phyloP scores from a whole-genome alignment of 768 basidiomycete genomes.

The Amanita polypyramis region DNA sequence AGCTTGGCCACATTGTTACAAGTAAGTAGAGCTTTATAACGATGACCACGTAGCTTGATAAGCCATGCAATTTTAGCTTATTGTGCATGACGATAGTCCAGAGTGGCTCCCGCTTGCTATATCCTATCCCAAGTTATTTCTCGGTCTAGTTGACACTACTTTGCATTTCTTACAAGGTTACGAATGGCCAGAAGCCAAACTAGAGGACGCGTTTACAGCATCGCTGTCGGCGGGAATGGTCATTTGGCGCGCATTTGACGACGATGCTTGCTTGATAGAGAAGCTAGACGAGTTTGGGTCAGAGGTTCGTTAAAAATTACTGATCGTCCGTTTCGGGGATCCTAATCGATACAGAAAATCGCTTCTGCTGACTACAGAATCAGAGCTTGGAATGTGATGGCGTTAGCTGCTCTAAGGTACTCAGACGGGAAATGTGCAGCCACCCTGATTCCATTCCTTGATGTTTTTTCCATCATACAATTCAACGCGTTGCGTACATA shows the following conservation, averaged over 20 bases:
- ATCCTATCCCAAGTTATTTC: constrained; percentile 23
- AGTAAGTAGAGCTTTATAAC: constrained; percentile 22
- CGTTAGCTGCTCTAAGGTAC: constrained; percentile 41
- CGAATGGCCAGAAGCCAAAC: constrained; percentile 31
- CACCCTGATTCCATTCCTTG: constrained; percentile 39
- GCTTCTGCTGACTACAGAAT: constrained; percentile 26
- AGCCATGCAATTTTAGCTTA: neutral
- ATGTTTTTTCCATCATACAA: constrained; percentile 38
- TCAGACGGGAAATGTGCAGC: constrained; percentile 22
- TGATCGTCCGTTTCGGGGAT: neutral
- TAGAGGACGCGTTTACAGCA: constrained; percentile 42
- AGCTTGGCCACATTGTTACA: constrained; percentile 45
- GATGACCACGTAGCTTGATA: neutral
- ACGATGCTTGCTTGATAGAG: constrained; percentile 31
- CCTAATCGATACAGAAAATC: constrained; percentile 19
- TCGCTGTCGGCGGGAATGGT: constrained; percentile 42
- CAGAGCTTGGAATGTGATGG: constrained; percentile 58
- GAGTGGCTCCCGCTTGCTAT: constrained; percentile 19
- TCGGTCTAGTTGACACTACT: constrained; percentile 37
- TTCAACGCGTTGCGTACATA: constrained; percentile 33
- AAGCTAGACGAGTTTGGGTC: constrained; percentile 25
- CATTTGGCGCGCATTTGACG: constrained; percentile 35
- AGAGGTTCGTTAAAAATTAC: constrained; percentile 21
- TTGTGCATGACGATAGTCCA: constrained; percentile 5
- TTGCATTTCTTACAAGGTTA: constrained; percentile 44